Conservation (phyloP, 208 protist genomes). For the Vickermania ingenoplastis region DNA sequence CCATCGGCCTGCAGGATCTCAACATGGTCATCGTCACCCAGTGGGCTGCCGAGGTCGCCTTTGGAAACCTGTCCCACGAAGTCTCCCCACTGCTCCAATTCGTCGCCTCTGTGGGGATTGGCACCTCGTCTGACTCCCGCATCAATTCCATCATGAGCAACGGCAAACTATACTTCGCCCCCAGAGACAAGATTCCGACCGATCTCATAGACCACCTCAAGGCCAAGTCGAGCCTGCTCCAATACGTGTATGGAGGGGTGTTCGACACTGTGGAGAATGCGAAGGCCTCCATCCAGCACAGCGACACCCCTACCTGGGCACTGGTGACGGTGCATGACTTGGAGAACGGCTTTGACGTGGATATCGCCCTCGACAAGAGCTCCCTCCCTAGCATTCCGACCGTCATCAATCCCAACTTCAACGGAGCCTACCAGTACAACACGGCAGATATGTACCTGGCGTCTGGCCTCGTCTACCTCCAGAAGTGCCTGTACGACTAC, state of each 20-base stretch:
- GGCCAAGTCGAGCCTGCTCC: conserved; percentile 16
- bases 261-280: conserved; percentile 49
- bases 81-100: too few relatives aligned
- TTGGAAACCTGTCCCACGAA: too few relatives aligned
- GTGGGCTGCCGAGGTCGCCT: too few relatives aligned
- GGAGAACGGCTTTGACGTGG: conserved; percentile 36
- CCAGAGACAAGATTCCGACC: conserved; percentile 28
- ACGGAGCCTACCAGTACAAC: conserved; percentile 31
- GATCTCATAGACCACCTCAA: conserved; percentile 28
- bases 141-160: conserved; percentile 29
- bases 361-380: conserved; percentile 42
- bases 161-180: conserved; percentile 46
- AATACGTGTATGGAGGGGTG: conserved; percentile 50
- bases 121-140: too few relatives aligned
- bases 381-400: conserved; percentile 21
- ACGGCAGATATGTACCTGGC: conserved; percentile 55
- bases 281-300: conserved; percentile 6
- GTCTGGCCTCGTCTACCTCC: conserved; percentile 58
- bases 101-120: too few relatives aligned
- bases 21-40: too few relatives aligned
- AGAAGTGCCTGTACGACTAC: conserved; percentile 52
- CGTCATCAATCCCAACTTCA: conserved; percentile 25
- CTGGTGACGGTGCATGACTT: conserved; percentile 17
- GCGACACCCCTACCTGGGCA: conserved; percentile 18
- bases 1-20: too few relatives aligned